Conservation (phyloP, 768 basidiomycete species). For the Kwoniella botswanensis region DNA sequence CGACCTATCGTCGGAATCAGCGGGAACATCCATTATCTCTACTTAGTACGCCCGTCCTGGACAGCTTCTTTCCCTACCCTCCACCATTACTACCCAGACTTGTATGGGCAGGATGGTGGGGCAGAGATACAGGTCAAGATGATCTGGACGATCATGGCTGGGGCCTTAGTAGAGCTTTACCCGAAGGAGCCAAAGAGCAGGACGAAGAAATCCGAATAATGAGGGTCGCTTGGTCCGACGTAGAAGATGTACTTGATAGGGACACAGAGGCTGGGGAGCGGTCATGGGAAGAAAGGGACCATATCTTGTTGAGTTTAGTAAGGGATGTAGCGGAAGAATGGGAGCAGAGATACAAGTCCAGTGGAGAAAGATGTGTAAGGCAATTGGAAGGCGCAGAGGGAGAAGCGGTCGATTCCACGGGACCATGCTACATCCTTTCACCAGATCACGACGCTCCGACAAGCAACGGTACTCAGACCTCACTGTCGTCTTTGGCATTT, state of each 20-base stretch:
- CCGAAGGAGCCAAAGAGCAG: background rate
- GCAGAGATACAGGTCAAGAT: slow-evolving; percentile 28
- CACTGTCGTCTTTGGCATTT: slow-evolving; percentile 12
- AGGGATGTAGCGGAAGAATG: slow-evolving; percentile 39
- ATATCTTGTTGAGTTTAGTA: slow-evolving; percentile 27
- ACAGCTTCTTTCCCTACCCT: slow-evolving; percentile 57
- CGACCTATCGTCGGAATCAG: background rate
- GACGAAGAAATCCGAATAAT: slow-evolving; percentile 39
- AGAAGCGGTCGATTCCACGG: background rate
- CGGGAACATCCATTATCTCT: slow-evolving; percentile 53
- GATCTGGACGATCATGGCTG: slow-evolving; percentile 22
- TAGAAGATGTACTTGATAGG: slow-evolving; percentile 45
- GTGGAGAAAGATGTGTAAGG: slow-evolving; percentile 31
- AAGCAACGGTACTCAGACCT: background rate
- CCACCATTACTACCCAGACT: slow-evolving; percentile 50
- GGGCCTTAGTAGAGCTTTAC: slow-evolving; percentile 15
- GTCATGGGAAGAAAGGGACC: slow-evolving; percentile 37
- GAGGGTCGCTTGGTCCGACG: slow-evolving; percentile 48
- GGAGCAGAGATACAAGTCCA: slow-evolving; percentile 22
- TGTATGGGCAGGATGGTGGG: slow-evolving; percentile 47
- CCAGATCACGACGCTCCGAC: slow-evolving; percentile 3
- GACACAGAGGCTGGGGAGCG: slow-evolving; percentile 15
- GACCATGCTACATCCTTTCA: slow-evolving; percentile 33
- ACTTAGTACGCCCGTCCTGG: slow-evolving; percentile 50
- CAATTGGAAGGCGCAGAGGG: background rate